Conservation (phyloP, 768 basidiomycete genomes). For the Boletus barrowsii region DNA sequence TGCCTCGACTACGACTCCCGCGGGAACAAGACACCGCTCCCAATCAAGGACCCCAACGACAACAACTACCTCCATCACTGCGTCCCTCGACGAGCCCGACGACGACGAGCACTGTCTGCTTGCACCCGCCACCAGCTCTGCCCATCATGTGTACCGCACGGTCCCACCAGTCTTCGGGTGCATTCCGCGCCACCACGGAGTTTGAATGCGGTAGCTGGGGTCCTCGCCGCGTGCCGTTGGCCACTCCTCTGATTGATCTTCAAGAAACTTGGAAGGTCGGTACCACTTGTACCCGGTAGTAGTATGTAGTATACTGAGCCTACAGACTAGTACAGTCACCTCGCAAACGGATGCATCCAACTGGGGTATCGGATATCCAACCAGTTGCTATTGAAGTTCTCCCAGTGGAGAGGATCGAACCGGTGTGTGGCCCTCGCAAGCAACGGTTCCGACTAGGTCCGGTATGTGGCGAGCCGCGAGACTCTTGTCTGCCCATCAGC, state of each 20-base stretch:
- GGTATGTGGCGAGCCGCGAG: constrained; percentile 2
- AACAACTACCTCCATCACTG: background rate
- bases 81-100: background rate
- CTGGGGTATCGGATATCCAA: too few relatives aligned
- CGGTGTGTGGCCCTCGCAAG: constrained; percentile 5
- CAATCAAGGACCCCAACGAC: constrained; percentile 23
- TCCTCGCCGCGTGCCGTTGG: constrained; percentile 10
- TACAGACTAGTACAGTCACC: too few relatives aligned
- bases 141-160: background rate
- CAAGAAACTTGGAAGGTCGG: too few relatives aligned
- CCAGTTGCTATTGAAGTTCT: background rate
- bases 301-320: too few relatives aligned
- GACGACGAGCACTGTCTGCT: background rate
- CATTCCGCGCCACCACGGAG: constrained; percentile 22
- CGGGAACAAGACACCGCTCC: constrained; percentile 32
- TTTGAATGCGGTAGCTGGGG: constrained; percentile 31
- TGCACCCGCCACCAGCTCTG: background rate
- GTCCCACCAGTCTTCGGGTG: background rate
- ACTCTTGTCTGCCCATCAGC: background rate
- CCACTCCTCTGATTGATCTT: too few relatives aligned
- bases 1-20: constrained; percentile 27
- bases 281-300: too few relatives aligned
- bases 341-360: too few relatives aligned
- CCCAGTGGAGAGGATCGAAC: background rate
- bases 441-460: constrained; percentile 12